Conservation (phyloP, 345 rosid species). For the Durio zibethinus region DNA sequence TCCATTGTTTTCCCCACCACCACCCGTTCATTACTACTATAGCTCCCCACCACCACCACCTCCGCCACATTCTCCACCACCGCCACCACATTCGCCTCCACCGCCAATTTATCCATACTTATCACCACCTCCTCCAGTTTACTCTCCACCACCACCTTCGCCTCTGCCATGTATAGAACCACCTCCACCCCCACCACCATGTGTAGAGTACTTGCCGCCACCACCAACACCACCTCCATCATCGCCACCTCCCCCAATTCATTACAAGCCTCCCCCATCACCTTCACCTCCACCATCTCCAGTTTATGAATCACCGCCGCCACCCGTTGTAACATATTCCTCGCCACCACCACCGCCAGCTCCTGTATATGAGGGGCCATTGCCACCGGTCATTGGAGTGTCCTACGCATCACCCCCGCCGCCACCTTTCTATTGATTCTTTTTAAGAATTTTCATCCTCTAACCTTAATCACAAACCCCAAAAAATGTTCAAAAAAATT, state of each 20-base stretch:
- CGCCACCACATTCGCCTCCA: slow-evolving; percentile 25
- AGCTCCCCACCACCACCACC: slow-evolving; percentile 50
- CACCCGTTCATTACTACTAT: slow-evolving; percentile 33
- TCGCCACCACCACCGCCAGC: slow-evolving; percentile 49
- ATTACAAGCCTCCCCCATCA: slow-evolving; percentile 21
- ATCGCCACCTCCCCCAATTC: slow-evolving; percentile 35
- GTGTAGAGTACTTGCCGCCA: slow-evolving; percentile 17
- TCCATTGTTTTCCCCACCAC: slow-evolving; percentile 39
- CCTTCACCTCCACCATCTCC: slow-evolving; percentile 38
- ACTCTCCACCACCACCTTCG: slow-evolving; percentile 40
- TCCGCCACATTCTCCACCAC: too few species aligned
- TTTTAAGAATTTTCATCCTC: slow-evolving; percentile 55
- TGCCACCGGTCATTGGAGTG: slow-evolving; percentile 78
- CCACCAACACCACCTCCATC: slow-evolving; percentile 24
- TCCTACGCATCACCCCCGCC: slow-evolving; percentile 98
- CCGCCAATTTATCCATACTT: slow-evolving; percentile 19
- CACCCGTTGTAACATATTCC: slow-evolving; percentile 1
- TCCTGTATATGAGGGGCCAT: slow-evolving; percentile 75
- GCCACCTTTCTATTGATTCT: slow-evolving; percentile 94
- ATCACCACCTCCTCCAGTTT: too few species aligned
- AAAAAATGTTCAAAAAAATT: neutral
- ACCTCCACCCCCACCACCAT: slow-evolving; percentile 53
- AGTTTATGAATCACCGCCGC: slow-evolving; percentile 7
- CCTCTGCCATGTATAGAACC: slow-evolving; percentile 62
- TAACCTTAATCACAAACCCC: slow-evolving; percentile 25